Base-by-base conservation (phyloP, 148 eudicot genomes). In the Selenicereus undatus region DNA sequence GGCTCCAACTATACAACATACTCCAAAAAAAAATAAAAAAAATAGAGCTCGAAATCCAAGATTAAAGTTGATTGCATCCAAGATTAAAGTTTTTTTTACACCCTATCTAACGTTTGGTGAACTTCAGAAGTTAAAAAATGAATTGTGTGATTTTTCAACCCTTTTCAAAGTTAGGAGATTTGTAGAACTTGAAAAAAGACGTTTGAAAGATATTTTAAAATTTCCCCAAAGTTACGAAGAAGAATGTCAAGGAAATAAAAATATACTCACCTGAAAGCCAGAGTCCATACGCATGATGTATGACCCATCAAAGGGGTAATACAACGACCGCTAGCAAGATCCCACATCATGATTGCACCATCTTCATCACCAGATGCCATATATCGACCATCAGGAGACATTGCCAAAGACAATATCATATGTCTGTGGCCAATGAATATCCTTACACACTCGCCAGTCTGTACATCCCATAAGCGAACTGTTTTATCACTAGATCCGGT, bases 401-500 rank as follows among this genome's bases (percentile, higher is more conserved):
- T 94, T 17, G 98, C 98, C 88, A 97, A 81, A 29, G 90, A 89
- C 81, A 97, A 83, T 82, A 97, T 83, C 93, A 88, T 92, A 85
- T 97, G 94, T 84, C 99, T 86, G 76, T 97, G 99, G 71, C 99
- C 98, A 82, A 97, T 89, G 84, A 97, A 93, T 84, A 92, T 97
- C 82, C 99, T 90, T 32, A 90, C 92, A 81, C 99, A 92, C 79
- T 97, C 97, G 80, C 99, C 99, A 51, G 84, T 94, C 83, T 90
- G 95, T 69, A 97, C 91, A 85, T 97, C 99, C 99, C 99, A 97
- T 77, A 97, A 83, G 29, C 99, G 94, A 75, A 97, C 98, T 36
- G 98, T 97, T 84, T 92, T 97, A 87, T 97, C 99, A 79, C 99
- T 97, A 48, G 99, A 97, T 88, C 99, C 99, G n/a, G 99, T 97